Base-by-base conservation (phyloP, 192 early-diverging fungal genomes). In the Polychytrium aggregatum region DNA sequence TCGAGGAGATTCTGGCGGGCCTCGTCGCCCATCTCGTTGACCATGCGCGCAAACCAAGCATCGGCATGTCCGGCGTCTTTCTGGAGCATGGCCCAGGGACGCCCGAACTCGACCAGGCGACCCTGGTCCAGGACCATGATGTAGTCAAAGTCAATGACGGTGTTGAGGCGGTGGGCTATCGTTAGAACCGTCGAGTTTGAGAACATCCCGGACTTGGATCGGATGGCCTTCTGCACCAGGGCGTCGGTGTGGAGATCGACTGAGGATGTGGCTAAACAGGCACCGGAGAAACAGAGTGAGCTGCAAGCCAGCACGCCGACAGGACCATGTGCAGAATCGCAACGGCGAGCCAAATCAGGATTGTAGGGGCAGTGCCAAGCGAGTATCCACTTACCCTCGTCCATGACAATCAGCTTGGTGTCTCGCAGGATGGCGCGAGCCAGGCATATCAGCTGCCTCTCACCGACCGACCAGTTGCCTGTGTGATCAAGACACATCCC, bases 401-500 rank as follows among this genome's bases (percentile, higher is more conserved):
- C 72, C 50, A 71, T 24, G 21, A 75, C 64, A 7, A 75, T 47
- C 14, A 75, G n/a, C 16, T 33, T 52, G 17, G 60, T 57, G 25
- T 65, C 44, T 10, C 50, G 44, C 2, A 52, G 37, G 40, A 52
- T 44, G 0, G 57, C 50, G 3, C 45, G 18, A 20, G 83, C 79
- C 44, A 88, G 70, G 53, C 85, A 87, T 27, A 88, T 53, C 16
- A 94, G 61, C 60, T 94, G 90, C 7, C 83, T 67, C 56, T 94
- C 85, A 21, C 90, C 90, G 37, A 85, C 73, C 20, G 71, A 78
- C 49, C 76, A 82, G 60, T 90, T 92, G 34, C 50, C 46, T 21
- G 65, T 66, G 50, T 88, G 84, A 65, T 96, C 91, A n/a, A n/a
- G n/a, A n/a, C n/a, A n/a, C n/a, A n/a, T n/a, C n/a, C n/a, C n/a